phyloP scores from a whole-genome alignment of 163 green algal genomes.

The Trebouxia gelatinosa region DNA sequence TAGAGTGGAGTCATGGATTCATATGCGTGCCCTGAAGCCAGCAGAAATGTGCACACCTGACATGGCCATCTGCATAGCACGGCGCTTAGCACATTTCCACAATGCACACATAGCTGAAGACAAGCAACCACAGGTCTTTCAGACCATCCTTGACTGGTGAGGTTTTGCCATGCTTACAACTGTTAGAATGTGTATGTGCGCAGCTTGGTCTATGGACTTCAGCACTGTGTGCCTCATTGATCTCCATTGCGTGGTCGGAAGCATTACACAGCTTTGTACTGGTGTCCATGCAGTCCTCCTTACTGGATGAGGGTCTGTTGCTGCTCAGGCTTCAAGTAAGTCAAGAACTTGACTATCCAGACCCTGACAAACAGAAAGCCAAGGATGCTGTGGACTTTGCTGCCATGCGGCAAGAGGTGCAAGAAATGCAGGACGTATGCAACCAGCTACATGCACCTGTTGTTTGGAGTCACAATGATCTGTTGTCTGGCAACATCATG shows the following conservation, averaged over 20 bases:
- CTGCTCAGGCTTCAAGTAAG: conserved; percentile 57
- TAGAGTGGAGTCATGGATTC: conserved; percentile 82
- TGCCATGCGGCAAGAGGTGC: conserved; percentile 37
- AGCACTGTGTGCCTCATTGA: neutral
- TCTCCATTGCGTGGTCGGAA: neutral
- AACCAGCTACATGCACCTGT: conserved; percentile 48
- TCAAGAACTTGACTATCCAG: conserved; percentile 56
- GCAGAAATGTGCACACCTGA: conserved; percentile 61
- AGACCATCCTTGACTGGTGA: conserved; percentile 34
- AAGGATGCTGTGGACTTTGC: conserved; percentile 57
- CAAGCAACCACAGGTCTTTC: conserved; percentile 31
- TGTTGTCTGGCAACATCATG: conserved; percentile 89
- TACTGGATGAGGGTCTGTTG: neutral
- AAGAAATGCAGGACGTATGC: conserved; percentile 51
- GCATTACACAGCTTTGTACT: neutral
- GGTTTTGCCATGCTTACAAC: neutral
- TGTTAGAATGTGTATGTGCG: neutral
- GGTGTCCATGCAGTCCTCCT: neutral
- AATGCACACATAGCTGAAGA: conserved; percentile 28
- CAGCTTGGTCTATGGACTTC: neutral
- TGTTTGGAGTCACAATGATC: conserved; percentile 90
- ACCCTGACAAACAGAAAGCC: conserved; percentile 40
- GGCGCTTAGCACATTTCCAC: conserved; percentile 70
- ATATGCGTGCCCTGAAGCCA: conserved; percentile 62
- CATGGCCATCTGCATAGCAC: conserved; percentile 68